phyloP scores from a whole-genome alignment of 345 rosid species.

The Hevea brasiliensis region DNA sequence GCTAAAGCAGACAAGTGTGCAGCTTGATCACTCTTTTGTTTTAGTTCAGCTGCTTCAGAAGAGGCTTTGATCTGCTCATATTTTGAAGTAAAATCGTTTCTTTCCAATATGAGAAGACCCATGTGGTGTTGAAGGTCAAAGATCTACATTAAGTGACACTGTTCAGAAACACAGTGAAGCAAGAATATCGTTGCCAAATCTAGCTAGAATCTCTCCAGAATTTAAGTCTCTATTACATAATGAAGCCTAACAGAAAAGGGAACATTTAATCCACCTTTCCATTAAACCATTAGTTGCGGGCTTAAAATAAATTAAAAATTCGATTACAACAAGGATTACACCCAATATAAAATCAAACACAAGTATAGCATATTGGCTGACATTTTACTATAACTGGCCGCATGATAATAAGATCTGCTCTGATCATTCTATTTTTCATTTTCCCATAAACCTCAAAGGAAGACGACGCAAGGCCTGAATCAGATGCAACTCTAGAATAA shows the following conservation, averaged over 20 bases:
- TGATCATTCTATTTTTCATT: neutral
- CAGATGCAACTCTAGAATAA: neutral
- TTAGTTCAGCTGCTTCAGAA: constrained; percentile 60
- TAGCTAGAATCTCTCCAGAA: neutral
- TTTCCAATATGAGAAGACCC: constrained; percentile 87
- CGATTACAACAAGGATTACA: too few species aligned
- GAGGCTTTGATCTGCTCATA: constrained; percentile 68
- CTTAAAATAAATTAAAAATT: neutral
- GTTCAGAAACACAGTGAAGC: constrained; percentile 3
- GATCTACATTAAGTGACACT: constrained; percentile 45
- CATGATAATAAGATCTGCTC: neutral
- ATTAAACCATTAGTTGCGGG: too few species aligned
- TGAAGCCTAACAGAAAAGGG: neutral
- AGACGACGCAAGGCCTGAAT: neutral
- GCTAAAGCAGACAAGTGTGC: constrained; percentile 61
- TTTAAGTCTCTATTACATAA: neutral
- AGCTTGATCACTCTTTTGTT: constrained; percentile 62
- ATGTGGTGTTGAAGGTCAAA: constrained; percentile 92
- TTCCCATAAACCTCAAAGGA: neutral
- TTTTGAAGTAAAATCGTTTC: constrained; percentile 56
- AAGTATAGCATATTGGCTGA: neutral
- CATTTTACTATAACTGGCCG: neutral
- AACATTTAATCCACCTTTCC: neutral
- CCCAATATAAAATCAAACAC: constrained; percentile 8
- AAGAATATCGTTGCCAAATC: neutral